Conservation (phyloP, 2,329 filamentous ascomycete species). For the Trichoderma aggressivum region DNA sequence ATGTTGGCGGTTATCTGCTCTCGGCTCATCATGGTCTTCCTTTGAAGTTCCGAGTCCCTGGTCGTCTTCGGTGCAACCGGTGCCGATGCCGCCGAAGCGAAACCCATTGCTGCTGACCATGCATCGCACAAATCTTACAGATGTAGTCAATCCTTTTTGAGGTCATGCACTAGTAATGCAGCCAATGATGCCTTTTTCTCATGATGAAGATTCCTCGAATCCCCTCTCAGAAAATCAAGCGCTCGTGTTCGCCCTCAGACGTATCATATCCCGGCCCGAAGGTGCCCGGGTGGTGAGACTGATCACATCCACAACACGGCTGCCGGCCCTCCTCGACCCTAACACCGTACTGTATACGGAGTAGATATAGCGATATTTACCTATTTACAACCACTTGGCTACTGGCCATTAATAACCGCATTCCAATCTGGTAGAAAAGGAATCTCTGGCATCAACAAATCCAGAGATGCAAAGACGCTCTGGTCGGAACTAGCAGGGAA, state of each 20-base stretch:
- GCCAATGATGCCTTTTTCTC: neutral
- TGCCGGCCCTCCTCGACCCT: neutral
- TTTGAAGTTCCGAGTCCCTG: neutral
- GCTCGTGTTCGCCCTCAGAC: neutral
- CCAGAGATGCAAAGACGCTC: neutral
- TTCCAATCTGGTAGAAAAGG: neutral
- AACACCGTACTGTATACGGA: neutral
- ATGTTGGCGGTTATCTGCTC: neutral
- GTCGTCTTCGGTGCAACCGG: neutral
- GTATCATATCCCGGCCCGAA: neutral
- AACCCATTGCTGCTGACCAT: neutral
- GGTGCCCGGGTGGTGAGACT: neutral
- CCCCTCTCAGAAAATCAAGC: neutral
- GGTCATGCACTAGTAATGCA: neutral
- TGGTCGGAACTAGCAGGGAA: neutral
- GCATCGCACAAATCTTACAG: neutral
- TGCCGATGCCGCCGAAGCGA: neutral
- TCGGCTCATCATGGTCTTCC: neutral
- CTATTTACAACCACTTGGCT: neutral
- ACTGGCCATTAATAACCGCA: neutral
- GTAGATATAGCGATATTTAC: neutral
- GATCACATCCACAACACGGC: neutral
- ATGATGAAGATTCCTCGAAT: neutral
- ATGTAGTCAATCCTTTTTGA: neutral
- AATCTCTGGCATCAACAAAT: neutral